Conservation (phyloP, 345 rosid genomes). For the Populus nigra region DNA sequence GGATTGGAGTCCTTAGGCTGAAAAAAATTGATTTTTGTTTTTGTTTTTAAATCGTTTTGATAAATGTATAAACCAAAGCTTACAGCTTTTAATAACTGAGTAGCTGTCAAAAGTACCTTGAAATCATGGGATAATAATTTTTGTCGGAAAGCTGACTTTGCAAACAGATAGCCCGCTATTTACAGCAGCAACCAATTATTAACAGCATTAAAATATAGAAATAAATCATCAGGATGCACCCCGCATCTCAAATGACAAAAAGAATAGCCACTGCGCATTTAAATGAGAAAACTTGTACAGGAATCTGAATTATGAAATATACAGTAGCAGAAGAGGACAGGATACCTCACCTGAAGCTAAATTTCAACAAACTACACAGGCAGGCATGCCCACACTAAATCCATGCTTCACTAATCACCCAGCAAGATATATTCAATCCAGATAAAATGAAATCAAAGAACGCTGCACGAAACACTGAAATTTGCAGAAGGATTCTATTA, state of each 20-base stretch:
- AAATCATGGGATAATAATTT: background rate
- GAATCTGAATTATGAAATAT: constrained; percentile 27
- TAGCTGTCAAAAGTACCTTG: background rate
- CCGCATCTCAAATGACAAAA: constrained; percentile 15
- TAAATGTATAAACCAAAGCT: background rate
- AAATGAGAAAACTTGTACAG: constrained; percentile 29
- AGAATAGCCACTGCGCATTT: constrained; percentile 21
- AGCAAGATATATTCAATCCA: constrained; percentile 25
- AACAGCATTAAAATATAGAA: background rate
- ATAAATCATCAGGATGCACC: background rate
- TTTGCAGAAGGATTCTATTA: constrained; percentile 15
- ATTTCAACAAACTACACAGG: constrained; percentile 29
- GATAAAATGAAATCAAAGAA: constrained; percentile 25
- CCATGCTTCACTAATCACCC: constrained; percentile 24
- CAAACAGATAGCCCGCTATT: background rate
- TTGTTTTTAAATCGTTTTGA: no score
- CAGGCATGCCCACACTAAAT: constrained; percentile 22
- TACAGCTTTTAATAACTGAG: background rate
- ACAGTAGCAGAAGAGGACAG: constrained; percentile 23
- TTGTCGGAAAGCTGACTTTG: background rate
- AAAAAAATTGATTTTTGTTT: no score
- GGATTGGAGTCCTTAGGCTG: background rate
- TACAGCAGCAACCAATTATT: background rate
- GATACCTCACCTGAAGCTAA: constrained; percentile 23
- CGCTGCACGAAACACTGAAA: constrained; percentile 35